Evolutionary conservation across 257 asterid species (phyloP).

Genomic region (Scutellaria galericulata): DNA sequence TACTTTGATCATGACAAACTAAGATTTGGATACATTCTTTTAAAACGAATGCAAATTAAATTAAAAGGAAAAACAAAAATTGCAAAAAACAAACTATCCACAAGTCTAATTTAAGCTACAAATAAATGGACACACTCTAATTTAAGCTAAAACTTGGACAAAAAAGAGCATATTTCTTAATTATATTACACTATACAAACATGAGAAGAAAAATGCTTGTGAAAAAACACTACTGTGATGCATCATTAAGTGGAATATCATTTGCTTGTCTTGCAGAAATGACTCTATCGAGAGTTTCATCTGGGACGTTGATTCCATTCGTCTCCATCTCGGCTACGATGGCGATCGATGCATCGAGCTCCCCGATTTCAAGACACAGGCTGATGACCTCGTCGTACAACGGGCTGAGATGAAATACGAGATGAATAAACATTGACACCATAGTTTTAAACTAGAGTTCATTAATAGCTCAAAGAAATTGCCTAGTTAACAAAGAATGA

Average conservation of each 20-base stretch:
- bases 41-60: too few species aligned
- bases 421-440: slow-evolving; percentile 22
- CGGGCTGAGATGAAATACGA: slow-evolving; percentile 57
- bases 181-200: background rate
- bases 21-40: too few species aligned
- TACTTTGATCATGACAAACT: too few species aligned
- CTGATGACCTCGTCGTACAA: slow-evolving; percentile 80
- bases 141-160: background rate
- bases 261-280: slow-evolving; percentile 73
- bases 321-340: slow-evolving; percentile 93
- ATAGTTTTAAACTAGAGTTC: too few species aligned
- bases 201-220: background rate
- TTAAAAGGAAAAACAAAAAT: too few species aligned
- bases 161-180: background rate
- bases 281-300: slow-evolving; percentile 88
- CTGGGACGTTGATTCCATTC: slow-evolving; percentile 82
- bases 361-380: slow-evolving; percentile 87
- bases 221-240: slow-evolving; percentile 38
- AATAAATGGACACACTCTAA: too few species aligned
- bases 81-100: too few species aligned
- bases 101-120: too few species aligned
- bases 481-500: background rate
- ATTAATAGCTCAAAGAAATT: too few species aligned
- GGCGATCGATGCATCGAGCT: slow-evolving; percentile 93
- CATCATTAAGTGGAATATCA: slow-evolving; percentile 48